Evolutionary conservation across 1,284 basidiomycete genomes (phyloP), one percentile per base, ranked within the genome.

Genomic region (Singerocomus inundabilis): DNA sequence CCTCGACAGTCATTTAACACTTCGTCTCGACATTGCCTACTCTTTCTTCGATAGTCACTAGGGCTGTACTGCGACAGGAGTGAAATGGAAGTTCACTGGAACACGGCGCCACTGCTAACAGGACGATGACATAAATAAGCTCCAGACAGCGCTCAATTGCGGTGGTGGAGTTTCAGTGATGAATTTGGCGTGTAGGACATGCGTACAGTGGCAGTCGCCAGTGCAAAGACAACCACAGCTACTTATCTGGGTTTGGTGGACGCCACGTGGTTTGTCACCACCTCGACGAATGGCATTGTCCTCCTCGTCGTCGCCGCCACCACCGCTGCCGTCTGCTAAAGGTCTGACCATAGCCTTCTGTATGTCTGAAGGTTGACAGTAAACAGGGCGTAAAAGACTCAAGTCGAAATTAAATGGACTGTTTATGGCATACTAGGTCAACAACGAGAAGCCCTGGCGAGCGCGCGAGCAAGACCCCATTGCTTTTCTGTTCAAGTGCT

Each of bases 181-280:
- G 44, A 57, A 56, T 47, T 44, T 13, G 34, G 49, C 48, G 45
- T 59, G 58, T 45, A 41, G 6, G 48, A 15, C 1, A 10, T 49
- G 44, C 33, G 34, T 25, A 24, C n/a, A n/a, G n/a, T n/a, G 26
- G 9, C 33, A 28, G 24, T 28, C 28, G 39, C 50, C 54, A 36
- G 56, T 39, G 45, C 53, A 32, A 18, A 35, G 32, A n/a, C n/a
- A n/a, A n/a, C n/a, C n/a, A n/a, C 41, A 31, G 8, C 26, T 43
- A 16, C 54, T 29, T 44, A n/a, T 56, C n/a, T 24, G 10, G 30
- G 33, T 9, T 16, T 6, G 43, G 26, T 25, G 16, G 39, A 32
- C 6, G 10, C 15, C 48, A 39, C 51, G 50, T 52, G 50, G 16
- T 1, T 6, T 13, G 29, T 30, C 3, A 12, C 37, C 31, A 26